These are phyloP conservation scores for Alternaria sp. DNA, from an alignment of 2,329 filamentous ascomycete genomes.

Conservation along the genomic window DNA sequence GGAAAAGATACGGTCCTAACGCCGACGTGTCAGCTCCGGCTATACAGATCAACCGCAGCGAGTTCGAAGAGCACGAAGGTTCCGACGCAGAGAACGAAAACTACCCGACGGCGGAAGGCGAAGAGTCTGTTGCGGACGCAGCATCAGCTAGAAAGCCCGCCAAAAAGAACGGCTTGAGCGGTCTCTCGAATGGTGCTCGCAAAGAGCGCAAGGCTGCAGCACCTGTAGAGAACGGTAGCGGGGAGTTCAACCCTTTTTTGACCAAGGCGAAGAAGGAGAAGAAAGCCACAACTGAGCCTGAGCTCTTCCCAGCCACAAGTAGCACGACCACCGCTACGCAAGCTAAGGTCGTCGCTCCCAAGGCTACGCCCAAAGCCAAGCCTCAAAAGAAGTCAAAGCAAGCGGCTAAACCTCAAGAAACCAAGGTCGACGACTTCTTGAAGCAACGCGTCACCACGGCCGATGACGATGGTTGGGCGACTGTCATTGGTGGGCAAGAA, in stretches of 20 bases:
- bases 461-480: constrained; percentile 54
- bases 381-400: constrained; percentile 27
- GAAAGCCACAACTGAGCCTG: constrained; percentile 20
- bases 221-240: constrained; percentile 9
- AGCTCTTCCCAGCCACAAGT: constrained; percentile 16
- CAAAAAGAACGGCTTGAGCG: constrained; percentile 18
- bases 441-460: constrained; percentile 41
- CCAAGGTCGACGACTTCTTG: constrained; percentile 35
- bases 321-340: constrained; percentile 7
- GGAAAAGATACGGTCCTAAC: constrained; percentile 70
- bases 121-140: constrained; percentile 24
- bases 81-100: constrained; percentile 54
- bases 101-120: constrained; percentile 25
- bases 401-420: constrained; percentile 6
- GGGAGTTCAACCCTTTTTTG: constrained; percentile 43
- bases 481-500: constrained; percentile 48
- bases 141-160: constrained; percentile 9
- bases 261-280: constrained; percentile 38
- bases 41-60: constrained; percentile 50
- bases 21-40: constrained; percentile 40
- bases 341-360: constrained; percentile 16
- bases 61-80: constrained; percentile 66
- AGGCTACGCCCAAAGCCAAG: constrained; percentile 22
- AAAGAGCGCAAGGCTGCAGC: constrained; percentile 12
- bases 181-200: constrained; percentile 18